Base-by-base conservation (phyloP, 2,329 filamentous ascomycete genomes). In the Pezizomycotina sp. region DNA sequence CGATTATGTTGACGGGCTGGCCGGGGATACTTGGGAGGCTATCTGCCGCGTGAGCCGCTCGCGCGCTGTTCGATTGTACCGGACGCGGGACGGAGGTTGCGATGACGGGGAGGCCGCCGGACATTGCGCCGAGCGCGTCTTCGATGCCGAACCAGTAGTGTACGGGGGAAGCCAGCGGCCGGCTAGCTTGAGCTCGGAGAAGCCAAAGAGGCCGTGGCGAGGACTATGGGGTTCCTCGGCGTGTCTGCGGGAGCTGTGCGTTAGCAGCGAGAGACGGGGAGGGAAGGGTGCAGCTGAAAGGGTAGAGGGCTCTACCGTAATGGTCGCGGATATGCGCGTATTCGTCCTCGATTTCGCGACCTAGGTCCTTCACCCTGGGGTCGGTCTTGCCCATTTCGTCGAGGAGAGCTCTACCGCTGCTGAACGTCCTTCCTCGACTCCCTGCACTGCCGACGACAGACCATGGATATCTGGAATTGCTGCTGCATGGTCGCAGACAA, bases 191-290 rank as follows among this genome's bases (percentile, higher is more conserved):
- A 76, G 58, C 51, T 73, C 65, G 23, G 68, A 62, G 52, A 75
- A 77, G 48, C 72, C 72, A 33, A 76, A 58, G 31, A 77, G 60
- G 37, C 72, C 72, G 50, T 76, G 72, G 34, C 71, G 21, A 77
- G 65, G 35, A 76, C 69, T 36, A 77, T 66, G 27, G 71, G 69
- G 46, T 74, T 51, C 48, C 66, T 68, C 2, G 71, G 71, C 3
- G 66, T 65, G 24, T 46, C 57, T 60, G 33, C 18, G 20, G n/a
- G 12, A 5, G 16, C 13, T 18, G 7, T 31, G 16, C 20, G 19
- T 20, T 21, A n/a, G n/a, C n/a, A n/a, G n/a, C n/a, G n/a, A n/a
- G n/a, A n/a, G n/a, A n/a, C n/a, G n/a, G n/a, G n/a, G n/a, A n/a
- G 18, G 5, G 27, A 13, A 7, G n/a, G 27, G 15, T 13, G 7